A percentile compares a stretch with the other conserved stretches of the same genome.
phyloP scores from a whole-genome alignment of 257 asterid genomes.

The Verbena officinalis region DNA sequence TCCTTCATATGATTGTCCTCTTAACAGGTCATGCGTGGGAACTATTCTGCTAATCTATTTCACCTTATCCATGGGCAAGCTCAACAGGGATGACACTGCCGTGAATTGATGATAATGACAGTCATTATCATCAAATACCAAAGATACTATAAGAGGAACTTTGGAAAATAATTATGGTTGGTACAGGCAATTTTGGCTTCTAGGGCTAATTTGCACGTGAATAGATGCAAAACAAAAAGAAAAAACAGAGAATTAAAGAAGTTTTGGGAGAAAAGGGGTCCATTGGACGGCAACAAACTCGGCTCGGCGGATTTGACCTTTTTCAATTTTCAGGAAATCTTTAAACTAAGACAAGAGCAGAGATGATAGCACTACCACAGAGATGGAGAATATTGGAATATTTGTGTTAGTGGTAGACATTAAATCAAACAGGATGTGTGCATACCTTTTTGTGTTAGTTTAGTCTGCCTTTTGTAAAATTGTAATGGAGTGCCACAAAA shows the following conservation, averaged over 20 bases:
- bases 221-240: conserved; percentile 35
- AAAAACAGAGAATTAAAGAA: conserved; percentile 4
- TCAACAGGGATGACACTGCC: conserved; percentile 33
- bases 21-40: conserved; percentile 68
- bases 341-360: conserved; percentile 37
- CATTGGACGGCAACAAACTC: conserved; percentile 23
- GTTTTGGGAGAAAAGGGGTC: conserved; percentile 26
- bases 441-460: conserved; percentile 32
- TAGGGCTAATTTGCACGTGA: conserved; percentile 18
- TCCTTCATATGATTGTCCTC: too few species aligned
- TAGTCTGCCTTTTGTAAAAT: conserved; percentile 21
- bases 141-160: conserved; percentile 2
- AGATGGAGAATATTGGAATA: conserved; percentile 39
- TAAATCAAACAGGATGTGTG: conserved; percentile 28
- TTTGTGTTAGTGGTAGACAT: conserved; percentile 27
- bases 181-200: background rate
- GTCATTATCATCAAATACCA: background rate
- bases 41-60: conserved; percentile 63
- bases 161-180: conserved; percentile 6
- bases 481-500: conserved; percentile 29
- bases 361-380: conserved; percentile 45
- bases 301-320: conserved; percentile 20
- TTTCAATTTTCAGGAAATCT: conserved; percentile 9
- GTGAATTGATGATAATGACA: conserved; percentile 30
- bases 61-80: conserved; percentile 49